phyloP scores from a whole-genome alignment of 176 grass and related monocot species.

The Lolium perenne region DNA sequence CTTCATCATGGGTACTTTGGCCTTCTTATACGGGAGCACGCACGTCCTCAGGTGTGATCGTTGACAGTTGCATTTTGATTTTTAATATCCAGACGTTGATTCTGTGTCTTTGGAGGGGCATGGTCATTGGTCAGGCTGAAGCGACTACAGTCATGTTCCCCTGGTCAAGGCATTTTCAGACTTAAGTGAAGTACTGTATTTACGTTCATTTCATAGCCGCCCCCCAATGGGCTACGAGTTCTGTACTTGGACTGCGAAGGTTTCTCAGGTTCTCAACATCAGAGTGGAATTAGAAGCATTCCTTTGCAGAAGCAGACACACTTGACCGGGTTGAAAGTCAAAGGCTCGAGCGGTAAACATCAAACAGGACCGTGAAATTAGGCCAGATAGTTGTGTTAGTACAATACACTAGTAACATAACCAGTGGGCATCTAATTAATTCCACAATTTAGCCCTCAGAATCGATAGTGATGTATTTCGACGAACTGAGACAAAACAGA shows the following conservation, averaged over 20 bases:
- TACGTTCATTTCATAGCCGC: not conserved
- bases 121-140: not conserved
- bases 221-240: not conserved
- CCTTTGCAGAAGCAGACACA: not conserved
- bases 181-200: not conserved
- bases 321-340: not conserved
- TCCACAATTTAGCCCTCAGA: not conserved
- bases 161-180: slow-evolving; percentile 20
- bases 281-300: not conserved
- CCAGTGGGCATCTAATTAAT: not conserved
- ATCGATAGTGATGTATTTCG: not conserved
- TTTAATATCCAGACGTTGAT: not conserved
- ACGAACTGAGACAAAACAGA: not conserved
- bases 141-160: not conserved
- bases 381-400: not conserved
- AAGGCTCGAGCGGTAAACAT: not conserved
- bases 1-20: not conserved
- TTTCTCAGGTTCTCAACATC: not conserved
- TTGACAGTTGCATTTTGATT: not conserved
- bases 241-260: not conserved
- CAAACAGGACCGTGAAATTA: not conserved
- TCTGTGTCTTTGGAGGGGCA: not conserved
- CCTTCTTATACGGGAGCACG: not conserved
- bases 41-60: not conserved
- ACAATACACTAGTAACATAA: not conserved